These are phyloP conservation scores for Coemansia reversa DNA, from an alignment of 192 early-diverging fungal genomes.

Conservation along the genomic window DNA sequence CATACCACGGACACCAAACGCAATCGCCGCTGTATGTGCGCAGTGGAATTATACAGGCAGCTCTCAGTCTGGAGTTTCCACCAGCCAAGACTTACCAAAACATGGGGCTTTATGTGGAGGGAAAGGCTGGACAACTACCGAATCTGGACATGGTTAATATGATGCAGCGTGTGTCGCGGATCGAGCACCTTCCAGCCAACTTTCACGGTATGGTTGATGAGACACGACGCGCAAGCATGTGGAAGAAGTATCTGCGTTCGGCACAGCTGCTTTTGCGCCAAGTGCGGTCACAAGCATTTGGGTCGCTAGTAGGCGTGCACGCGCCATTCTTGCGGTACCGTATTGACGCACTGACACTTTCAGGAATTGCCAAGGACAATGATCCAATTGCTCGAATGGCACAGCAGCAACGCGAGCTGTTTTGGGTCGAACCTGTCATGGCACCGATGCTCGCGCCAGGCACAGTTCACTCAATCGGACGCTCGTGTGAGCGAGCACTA, in stretches of 20 bases:
- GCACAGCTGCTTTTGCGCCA: constrained; percentile 38
- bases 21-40: constrained; percentile 39
- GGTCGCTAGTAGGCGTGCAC: constrained; percentile 38
- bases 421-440: not conserved
- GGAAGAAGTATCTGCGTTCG: constrained; percentile 22
- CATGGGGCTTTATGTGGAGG: constrained; percentile 77
- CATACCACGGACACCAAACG: constrained; percentile 73
- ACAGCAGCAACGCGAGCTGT: not conserved
- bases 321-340: constrained; percentile 61
- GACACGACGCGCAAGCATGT: constrained; percentile 5
- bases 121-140: constrained; percentile 86
- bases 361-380: constrained; percentile 33
- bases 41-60: constrained; percentile 83
- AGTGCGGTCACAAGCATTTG: constrained; percentile 43
- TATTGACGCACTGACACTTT: constrained; percentile 74
- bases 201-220: constrained; percentile 35
- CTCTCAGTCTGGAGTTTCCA: constrained; percentile 82
- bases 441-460: constrained; percentile 7
- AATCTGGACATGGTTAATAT: constrained; percentile 91
- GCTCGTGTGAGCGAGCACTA: constrained; percentile 77
- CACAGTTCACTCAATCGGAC: constrained; percentile 26
- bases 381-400: constrained; percentile 12
- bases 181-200: constrained; percentile 53
- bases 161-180: constrained; percentile 58
- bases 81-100: constrained; percentile 56